These are phyloP conservation scores for Russula lepida DNA, from an alignment of 768 basidiomycete genomes.

Conservation along the genomic window DNA sequence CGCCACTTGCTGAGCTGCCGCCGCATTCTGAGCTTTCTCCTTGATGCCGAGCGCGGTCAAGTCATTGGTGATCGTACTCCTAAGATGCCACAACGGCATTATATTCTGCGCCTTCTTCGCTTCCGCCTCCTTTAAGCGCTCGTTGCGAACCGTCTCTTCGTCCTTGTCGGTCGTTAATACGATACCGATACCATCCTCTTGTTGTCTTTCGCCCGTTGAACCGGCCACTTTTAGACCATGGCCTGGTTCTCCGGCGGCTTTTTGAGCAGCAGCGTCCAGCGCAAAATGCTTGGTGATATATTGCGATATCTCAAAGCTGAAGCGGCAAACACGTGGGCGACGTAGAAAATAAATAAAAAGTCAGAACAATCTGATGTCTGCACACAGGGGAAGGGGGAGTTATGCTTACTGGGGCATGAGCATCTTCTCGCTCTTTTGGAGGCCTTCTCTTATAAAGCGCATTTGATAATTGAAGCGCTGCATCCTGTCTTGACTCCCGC, in stretches of 20 bases:
- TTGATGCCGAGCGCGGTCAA: constrained; percentile 79
- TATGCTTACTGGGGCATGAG: constrained; percentile 68
- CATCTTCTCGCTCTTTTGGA: constrained; percentile 86
- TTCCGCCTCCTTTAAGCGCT: constrained; percentile 74
- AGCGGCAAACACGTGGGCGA: neutral
- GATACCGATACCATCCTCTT: constrained; percentile 75
- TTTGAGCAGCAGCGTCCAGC: constrained; percentile 53
- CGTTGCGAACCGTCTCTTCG: constrained; percentile 60
- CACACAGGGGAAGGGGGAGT: neutral
- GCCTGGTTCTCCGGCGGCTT: constrained; percentile 38
- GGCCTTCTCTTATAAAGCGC: constrained; percentile 74
- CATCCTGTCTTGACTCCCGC: constrained; percentile 90
- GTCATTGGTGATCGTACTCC: constrained; percentile 91
- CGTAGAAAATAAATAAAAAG: neutral
- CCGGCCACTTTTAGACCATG: constrained; percentile 68
- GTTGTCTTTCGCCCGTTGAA: constrained; percentile 44
- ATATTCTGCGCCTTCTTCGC: constrained; percentile 85
- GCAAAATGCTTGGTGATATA: constrained; percentile 71
- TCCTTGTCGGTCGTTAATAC: constrained; percentile 88
- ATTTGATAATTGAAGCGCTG: constrained; percentile 90
- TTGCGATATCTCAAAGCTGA: constrained; percentile 70
- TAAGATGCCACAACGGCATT: constrained; percentile 90
- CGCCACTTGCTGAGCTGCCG: constrained; percentile 28
- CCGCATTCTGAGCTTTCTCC: constrained; percentile 44
- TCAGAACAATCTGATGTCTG: neutral